Conservation (phyloP, 129 eudicot species). For the Logfia minima region DNA sequence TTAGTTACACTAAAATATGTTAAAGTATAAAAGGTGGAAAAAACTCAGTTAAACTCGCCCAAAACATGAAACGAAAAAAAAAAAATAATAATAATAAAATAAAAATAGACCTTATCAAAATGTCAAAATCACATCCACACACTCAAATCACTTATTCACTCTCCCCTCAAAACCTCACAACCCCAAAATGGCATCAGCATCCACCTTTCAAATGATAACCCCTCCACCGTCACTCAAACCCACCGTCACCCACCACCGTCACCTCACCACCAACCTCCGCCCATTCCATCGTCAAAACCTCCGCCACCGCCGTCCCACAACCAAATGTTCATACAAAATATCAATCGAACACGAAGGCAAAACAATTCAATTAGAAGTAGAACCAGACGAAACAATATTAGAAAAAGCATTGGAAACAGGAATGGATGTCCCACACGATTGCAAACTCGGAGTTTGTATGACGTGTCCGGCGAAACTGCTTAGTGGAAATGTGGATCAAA, state of each 20-base stretch:
- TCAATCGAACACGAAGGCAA: constrained; percentile 59
- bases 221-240: constrained; percentile 42
- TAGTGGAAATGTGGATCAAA: constrained; percentile 75
- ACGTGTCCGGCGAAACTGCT: constrained; percentile 81
- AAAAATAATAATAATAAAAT: no score
- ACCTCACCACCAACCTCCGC: constrained; percentile 29
- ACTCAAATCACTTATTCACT: not conserved
- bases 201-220: constrained; percentile 30
- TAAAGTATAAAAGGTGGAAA: no score
- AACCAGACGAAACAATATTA: constrained; percentile 74
- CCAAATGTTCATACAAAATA: constrained; percentile 56
- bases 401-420: constrained; percentile 70
- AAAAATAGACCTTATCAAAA: constrained; percentile 51
- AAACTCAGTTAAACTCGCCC: no score
- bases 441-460: constrained; percentile 96
- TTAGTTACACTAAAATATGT: no score
- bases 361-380: constrained; percentile 71
- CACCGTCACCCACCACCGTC: constrained; percentile 25
- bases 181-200: constrained; percentile 42
- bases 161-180: constrained; percentile 20
- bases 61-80: no score
- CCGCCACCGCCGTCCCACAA: constrained; percentile 20
- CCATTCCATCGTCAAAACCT: constrained; percentile 22
- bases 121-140: constrained; percentile 42
- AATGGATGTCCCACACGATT: constrained; percentile 65